Evolutionary conservation across 306 rosid species (phyloP).

Genomic region (Ammopiptanthus mongolicus): DNA sequence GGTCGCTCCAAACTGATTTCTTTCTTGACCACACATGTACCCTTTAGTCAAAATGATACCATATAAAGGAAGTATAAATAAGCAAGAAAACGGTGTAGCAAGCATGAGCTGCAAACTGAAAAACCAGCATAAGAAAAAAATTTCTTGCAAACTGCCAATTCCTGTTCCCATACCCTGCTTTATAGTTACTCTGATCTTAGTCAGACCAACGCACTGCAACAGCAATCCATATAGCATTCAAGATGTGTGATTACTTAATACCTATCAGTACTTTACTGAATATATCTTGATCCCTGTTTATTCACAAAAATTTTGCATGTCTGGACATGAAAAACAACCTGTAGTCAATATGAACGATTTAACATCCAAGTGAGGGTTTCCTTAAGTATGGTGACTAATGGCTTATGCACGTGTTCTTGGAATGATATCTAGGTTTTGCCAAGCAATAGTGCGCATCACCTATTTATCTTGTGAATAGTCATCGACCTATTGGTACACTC

Average conservation of each 20-base stretch:
- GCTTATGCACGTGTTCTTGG: not conserved
- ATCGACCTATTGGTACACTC: not conserved
- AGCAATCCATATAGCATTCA: not conserved
- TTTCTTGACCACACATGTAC: conserved; percentile 63
- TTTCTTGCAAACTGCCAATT: conserved; percentile 5
- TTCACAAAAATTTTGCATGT: not conserved
- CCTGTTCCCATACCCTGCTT: not conserved
- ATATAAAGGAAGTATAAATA: not conserved
- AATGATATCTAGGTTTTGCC: not conserved
- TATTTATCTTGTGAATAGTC: not conserved
- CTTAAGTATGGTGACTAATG: not conserved
- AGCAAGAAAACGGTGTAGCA: not conserved
- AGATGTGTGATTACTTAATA: not conserved
- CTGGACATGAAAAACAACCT: not conserved
- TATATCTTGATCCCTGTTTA: not conserved
- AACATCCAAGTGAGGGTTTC: not conserved
- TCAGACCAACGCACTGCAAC: not conserved
- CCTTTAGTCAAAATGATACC: conserved; percentile 34
- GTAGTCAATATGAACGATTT: not conserved
- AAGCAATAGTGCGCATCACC: not conserved
- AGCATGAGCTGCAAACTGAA: not conserved
- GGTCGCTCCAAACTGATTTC: conserved; percentile 81
- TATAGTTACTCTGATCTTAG: not conserved
- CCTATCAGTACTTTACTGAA: not conserved
- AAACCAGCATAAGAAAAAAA: not conserved